Conservation (phyloP, 768 basidiomycete species). For the Tricholoma hemisulphureum region DNA sequence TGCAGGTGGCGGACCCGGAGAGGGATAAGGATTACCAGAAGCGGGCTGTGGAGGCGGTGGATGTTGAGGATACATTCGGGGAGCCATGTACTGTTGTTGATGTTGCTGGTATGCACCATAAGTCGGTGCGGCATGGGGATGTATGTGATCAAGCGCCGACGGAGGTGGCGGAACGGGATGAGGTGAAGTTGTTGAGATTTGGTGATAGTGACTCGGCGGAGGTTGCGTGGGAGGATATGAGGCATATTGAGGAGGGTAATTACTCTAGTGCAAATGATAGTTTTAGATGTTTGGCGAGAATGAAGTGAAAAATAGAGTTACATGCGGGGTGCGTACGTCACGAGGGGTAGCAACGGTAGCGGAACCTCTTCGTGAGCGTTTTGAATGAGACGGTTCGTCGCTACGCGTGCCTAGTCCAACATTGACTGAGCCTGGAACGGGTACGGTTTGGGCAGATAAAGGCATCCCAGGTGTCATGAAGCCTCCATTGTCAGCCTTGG, state of each 20-base stretch:
- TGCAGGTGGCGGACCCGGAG: conserved; percentile 40
- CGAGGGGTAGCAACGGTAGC: conserved; percentile 37
- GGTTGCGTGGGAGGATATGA: conserved; percentile 40
- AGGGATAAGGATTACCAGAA: conserved; percentile 41
- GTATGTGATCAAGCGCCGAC: conserved; percentile 44
- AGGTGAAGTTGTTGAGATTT: conserved; percentile 28
- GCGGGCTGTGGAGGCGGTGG: conserved; percentile 30
- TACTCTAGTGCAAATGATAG: conserved; percentile 20
- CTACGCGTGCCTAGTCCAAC: conserved; percentile 32
- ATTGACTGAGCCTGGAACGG: conserved; percentile 38
- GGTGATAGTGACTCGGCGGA: conserved; percentile 31
- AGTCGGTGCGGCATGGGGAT: conserved; percentile 35
- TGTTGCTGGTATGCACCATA: conserved; percentile 34
- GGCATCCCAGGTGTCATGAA: conserved; percentile 50
- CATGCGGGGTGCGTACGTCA: conserved; percentile 51
- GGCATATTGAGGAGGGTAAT: conserved; percentile 45
- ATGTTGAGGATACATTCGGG: conserved; percentile 32
- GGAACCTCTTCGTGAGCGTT: conserved; percentile 41
- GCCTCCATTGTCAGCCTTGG: conserved; percentile 49
- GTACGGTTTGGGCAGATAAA: conserved; percentile 42
- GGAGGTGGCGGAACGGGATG: conserved; percentile 26
- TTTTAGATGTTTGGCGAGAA: not conserved
- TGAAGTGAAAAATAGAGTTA: conserved; percentile 30
- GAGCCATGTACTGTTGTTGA: conserved; percentile 33
- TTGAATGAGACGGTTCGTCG: conserved; percentile 38